Base-by-base conservation (phyloP, 345 rosid species). In the Brassica cretica region DNA sequence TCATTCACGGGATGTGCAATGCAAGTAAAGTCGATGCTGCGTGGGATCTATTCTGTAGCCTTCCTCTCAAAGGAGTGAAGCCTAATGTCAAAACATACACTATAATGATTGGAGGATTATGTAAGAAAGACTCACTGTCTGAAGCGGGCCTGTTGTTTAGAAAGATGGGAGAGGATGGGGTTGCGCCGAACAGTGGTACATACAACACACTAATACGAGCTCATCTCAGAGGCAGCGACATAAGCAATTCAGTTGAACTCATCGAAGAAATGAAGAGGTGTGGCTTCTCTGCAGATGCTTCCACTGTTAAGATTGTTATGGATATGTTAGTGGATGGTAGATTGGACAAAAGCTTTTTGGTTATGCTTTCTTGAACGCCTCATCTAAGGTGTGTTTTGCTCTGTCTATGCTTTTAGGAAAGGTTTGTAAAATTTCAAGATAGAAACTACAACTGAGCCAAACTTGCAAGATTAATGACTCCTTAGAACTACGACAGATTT, bases 1-100 rank as follows among this genome's bases (percentile, higher is more conserved):
- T 68, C 59, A 46, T 65, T 16, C 64, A 70, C 8, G 63, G 73
- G 49, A 70, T 86, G 83, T 79, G 83, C 63, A 74, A 56, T 53
- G 79, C 21, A 5, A 63, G 37, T 46, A 69, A 63, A 53, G 69
- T 78, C 35, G 73, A 73, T 29, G 68, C 35, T 8, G 84, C 75
- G 4, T 49, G 71, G 75, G 81, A 37, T 27, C 18, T 81, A 2
- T 76, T 73, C 66, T n/a, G 35, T n/a, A 64, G 55, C 11, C 70
- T 83, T 1, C 16, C 62, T 16, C 8, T 15, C 4, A 12, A 65
- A 72, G 81, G 79, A 59, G 49, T 83, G 76, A 39, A 72, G 8
- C 82, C 78, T 0, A n/a, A 78, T 32, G 79, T 70, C 2, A 15
- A 14, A 0, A 74, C 72, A 4, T 77, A 65, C 39, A 64, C 11